Conservation (phyloP, 495 filamentous ascomycete species). For the Aspergillus taichungensis region DNA sequence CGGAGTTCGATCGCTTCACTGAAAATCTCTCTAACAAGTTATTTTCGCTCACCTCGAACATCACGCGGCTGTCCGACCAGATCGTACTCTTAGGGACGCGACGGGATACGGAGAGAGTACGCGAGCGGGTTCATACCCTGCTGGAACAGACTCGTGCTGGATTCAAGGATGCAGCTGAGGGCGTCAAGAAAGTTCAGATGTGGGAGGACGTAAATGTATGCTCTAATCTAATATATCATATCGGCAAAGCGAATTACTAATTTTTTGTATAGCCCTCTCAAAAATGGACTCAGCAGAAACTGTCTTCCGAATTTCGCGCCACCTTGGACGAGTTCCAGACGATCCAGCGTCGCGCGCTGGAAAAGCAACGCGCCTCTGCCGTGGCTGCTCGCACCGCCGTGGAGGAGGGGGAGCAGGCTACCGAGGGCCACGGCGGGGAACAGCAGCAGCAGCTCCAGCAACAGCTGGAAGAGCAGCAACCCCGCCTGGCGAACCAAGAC, state of each 20-base stretch:
- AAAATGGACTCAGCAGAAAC: conserved; percentile 89
- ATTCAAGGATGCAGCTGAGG: conserved; percentile 93
- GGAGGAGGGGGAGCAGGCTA: conserved; percentile 40
- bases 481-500: conserved; percentile 78
- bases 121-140: conserved; percentile 78
- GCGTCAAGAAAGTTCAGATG: conserved; percentile 78
- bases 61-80: conserved; percentile 69
- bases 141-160: conserved; percentile 73
- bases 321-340: conserved; percentile 83
- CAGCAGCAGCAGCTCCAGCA: conserved; percentile 41
- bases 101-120: conserved; percentile 81
- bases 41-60: conserved; percentile 79
- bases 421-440: conserved; percentile 20
- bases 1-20: conserved; percentile 78
- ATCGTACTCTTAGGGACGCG: conserved; percentile 79
- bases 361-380: conserved; percentile 84
- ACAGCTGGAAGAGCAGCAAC: conserved; percentile 66
- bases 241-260: background rate
- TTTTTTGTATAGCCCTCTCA: conserved; percentile 65
- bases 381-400: conserved; percentile 67
- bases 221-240: conserved; percentile 3
- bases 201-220: conserved; percentile 91
- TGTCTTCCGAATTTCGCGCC: conserved; percentile 82
- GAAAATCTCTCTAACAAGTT: conserved; percentile 75
- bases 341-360: conserved; percentile 77